Conservation (phyloP, 176 grass and related monocot genomes). For the Melocanna baccifera region DNA sequence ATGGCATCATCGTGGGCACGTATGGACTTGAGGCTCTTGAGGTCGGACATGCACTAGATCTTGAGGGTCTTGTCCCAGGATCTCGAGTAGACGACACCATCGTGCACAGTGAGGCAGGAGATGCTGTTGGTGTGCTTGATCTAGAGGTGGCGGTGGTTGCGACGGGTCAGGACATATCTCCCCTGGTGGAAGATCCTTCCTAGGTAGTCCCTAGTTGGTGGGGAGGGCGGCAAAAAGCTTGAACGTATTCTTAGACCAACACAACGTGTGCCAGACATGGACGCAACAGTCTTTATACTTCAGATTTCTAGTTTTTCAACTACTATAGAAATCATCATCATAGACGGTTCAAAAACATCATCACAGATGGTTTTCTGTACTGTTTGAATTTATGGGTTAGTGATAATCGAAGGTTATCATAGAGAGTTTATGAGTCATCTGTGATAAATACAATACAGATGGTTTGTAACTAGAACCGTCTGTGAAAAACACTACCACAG, state of each 20-base stretch:
- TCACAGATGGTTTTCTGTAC: too few relatives aligned
- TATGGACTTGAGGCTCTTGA: slow-evolving; percentile 83
- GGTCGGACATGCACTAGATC: slow-evolving; percentile 76
- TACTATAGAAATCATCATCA: too few relatives aligned
- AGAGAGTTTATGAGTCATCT: too few relatives aligned
- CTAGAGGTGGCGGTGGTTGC: slow-evolving; percentile 60
- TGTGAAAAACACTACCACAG: too few relatives aligned
- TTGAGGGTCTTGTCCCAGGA: slow-evolving; percentile 94
- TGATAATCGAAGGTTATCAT: too few relatives aligned
- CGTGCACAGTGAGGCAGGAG: slow-evolving; percentile 82
- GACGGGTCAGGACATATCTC: slow-evolving; percentile 66
- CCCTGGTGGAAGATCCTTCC: slow-evolving; percentile 59
- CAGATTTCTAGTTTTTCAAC: too few relatives aligned
- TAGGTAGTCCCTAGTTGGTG: slow-evolving; percentile 71
- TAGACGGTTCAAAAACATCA: too few relatives aligned
- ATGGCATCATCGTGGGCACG: slow-evolving; percentile 91
- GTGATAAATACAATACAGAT: too few relatives aligned
- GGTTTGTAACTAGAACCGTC: too few relatives aligned
- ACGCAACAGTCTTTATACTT: too few relatives aligned
- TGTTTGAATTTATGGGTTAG: too few relatives aligned
- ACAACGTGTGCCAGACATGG: slow-evolving; percentile 75
- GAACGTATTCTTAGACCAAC: slow-evolving; percentile 67
- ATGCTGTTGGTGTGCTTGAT: slow-evolving; percentile 97
- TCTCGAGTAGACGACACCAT: slow-evolving; percentile 59
- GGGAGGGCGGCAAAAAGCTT: slow-evolving; percentile 76